These are phyloP conservation scores for Begonia masoniana DNA, from an alignment of 306 rosid species.

Conservation along the genomic window DNA sequence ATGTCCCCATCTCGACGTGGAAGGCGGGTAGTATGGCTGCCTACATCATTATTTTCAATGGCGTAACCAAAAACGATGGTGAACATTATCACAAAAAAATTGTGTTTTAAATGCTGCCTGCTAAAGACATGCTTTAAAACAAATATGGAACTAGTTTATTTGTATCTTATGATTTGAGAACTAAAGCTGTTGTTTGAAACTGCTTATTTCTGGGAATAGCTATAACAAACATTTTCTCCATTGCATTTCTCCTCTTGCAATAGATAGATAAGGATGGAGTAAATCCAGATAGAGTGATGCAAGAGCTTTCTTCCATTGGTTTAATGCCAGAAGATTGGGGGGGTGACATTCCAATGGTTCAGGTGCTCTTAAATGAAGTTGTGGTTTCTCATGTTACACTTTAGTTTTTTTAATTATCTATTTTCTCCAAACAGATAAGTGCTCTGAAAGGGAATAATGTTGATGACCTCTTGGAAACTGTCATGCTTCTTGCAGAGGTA, in stretches of 20 bases:
- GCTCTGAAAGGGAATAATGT: slow-evolving; percentile 86
- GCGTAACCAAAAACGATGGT: no score
- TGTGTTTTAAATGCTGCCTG: no score
- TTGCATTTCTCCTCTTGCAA: slow-evolving; percentile 13
- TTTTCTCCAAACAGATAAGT: slow-evolving; percentile 48
- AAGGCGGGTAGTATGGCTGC: no score
- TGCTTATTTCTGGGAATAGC: no score
- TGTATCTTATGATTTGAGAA: no score
- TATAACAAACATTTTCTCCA: not conserved
- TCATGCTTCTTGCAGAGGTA: slow-evolving; percentile 96
- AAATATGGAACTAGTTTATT: no score
- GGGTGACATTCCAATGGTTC: slow-evolving; percentile 89
- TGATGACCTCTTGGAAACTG: slow-evolving; percentile 85
- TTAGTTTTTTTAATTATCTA: slow-evolving; percentile 3
- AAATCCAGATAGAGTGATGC: slow-evolving; percentile 92
- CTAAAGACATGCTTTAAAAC: no score
- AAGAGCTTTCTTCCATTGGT: slow-evolving; percentile 89
- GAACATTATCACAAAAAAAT: no score
- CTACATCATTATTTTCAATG: no score
- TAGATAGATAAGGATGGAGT: slow-evolving; percentile 98
- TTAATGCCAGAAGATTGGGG: slow-evolving; percentile 99
- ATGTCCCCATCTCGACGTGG: no score
- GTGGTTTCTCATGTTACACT: slow-evolving; percentile 1
- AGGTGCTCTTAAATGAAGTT: slow-evolving; percentile 38
- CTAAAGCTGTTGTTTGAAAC: no score